Conservation (phyloP, 306 rosid species). For the Corylus americana region DNA sequence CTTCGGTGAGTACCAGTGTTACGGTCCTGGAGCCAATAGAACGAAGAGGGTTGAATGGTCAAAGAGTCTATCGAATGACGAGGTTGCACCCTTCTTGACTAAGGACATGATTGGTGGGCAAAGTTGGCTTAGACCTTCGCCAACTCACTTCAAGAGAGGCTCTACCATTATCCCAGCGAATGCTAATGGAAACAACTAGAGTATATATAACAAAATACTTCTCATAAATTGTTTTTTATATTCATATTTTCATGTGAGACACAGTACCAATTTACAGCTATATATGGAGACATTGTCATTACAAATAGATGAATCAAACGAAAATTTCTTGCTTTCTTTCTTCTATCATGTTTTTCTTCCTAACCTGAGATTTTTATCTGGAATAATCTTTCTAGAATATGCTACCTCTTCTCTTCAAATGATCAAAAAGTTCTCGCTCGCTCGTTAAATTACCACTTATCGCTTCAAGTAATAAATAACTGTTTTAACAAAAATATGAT, state of each 20-base stretch:
- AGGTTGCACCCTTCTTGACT: constrained; percentile 44
- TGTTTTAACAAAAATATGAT: background rate
- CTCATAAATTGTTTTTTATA: background rate
- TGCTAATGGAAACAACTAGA: constrained; percentile 4
- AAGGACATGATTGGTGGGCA: constrained; percentile 38
- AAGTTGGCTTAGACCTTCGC: constrained; percentile 38
- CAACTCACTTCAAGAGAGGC: constrained; percentile 35
- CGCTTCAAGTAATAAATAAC: too few relatives aligned
- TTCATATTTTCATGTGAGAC: too few relatives aligned
- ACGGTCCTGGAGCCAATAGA: constrained; percentile 45
- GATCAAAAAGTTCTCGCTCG: too few relatives aligned
- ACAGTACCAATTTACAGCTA: background rate
- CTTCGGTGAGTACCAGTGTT: constrained; percentile 49
- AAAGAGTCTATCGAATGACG: constrained; percentile 31
- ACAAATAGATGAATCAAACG: background rate
- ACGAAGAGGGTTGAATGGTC: constrained; percentile 51
- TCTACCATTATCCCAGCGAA: background rate
- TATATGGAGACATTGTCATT: background rate
- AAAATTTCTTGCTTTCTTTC: background rate
- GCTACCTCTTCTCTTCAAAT: too few relatives aligned
- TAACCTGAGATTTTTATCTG: background rate
- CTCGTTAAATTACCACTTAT: too few relatives aligned
- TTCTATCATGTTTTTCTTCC: background rate
- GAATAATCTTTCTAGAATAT: too few relatives aligned
- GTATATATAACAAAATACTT: background rate